phyloP scores from a whole-genome alignment of 2,329 filamentous ascomycete genomes.

The Colletotrichum scovillei region DNA sequence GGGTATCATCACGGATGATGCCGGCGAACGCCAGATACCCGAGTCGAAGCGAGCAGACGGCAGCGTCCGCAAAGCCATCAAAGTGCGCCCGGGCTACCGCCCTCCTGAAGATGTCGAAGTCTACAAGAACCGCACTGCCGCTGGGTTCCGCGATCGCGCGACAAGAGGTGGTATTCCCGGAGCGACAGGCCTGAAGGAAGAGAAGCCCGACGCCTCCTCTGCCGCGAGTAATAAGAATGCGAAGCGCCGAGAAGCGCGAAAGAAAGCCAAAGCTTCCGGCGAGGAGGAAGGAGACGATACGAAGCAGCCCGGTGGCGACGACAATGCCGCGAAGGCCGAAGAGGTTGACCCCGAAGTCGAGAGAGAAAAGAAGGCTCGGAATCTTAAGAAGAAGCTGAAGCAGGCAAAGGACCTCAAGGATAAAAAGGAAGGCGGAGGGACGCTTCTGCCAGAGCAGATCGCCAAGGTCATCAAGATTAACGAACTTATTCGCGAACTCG shows the following conservation, averaged over 20 bases:
- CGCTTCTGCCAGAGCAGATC: slow-evolving; percentile 90
- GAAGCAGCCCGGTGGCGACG: slow-evolving; percentile 41
- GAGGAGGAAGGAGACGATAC: slow-evolving; percentile 65
- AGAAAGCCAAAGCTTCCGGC: slow-evolving; percentile 63
- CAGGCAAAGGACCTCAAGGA: slow-evolving; percentile 91
- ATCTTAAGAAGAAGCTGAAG: slow-evolving; percentile 92
- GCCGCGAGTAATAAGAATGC: slow-evolving; percentile 84
- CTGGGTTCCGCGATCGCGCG: slow-evolving; percentile 82
- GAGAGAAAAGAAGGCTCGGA: slow-evolving; percentile 91
- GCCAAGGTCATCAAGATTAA: slow-evolving; percentile 98
- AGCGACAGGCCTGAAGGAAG: slow-evolving; percentile 68
- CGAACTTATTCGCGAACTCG: slow-evolving; percentile 89
- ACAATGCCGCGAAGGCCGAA: slow-evolving; percentile 47
- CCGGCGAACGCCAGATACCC: slow-evolving; percentile 88
- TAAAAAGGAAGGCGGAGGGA: slow-evolving; percentile 89
- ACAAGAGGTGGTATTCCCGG: slow-evolving; percentile 76
- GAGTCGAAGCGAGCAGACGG: slow-evolving; percentile 89
- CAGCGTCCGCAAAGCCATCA: slow-evolving; percentile 92
- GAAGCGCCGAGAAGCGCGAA: slow-evolving; percentile 72
- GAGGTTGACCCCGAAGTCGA: slow-evolving; percentile 77
- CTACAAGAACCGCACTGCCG: slow-evolving; percentile 93
- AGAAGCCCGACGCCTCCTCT: slow-evolving; percentile 54
- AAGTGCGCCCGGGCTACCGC: slow-evolving; percentile 90
- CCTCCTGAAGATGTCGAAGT: slow-evolving; percentile 96
- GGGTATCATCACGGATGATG: slow-evolving; percentile 81